phyloP scores from a whole-genome alignment of 257 asterid genomes.

The Nicotiana otophora region DNA sequence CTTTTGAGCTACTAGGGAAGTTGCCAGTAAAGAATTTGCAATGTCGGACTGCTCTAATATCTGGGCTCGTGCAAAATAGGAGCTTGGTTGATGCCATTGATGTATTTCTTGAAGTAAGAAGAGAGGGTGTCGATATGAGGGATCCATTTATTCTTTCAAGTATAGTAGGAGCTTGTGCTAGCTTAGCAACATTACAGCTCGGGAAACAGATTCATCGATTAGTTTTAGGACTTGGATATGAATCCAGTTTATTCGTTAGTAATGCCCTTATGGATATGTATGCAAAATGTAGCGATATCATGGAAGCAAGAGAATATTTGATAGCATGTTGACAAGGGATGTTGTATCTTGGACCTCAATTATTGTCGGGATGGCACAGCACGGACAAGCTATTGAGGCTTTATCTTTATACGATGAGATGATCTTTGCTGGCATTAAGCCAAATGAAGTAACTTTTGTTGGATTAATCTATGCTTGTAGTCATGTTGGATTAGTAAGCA shows the following conservation, averaged over 20 bases:
- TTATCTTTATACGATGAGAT: constrained; percentile 50
- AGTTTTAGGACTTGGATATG: constrained; percentile 54
- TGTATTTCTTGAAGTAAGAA: constrained; percentile 50
- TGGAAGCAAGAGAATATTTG: constrained; percentile 47
- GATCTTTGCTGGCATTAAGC: constrained; percentile 48
- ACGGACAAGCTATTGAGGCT: constrained; percentile 60
- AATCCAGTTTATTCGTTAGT: constrained; percentile 33
- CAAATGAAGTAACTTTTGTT: constrained; percentile 72
- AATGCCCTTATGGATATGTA: constrained; percentile 77
- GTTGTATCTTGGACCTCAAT: constrained; percentile 84
- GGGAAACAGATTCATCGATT: constrained; percentile 77
- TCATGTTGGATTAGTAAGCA: constrained; percentile 63
- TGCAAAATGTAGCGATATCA: constrained; percentile 71
- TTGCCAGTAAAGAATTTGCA: constrained; percentile 39
- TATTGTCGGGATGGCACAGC: constrained; percentile 87
- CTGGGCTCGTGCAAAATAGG: constrained; percentile 66
- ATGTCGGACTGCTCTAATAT: constrained; percentile 66
- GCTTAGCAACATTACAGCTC: constrained; percentile 41
- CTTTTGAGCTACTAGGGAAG: constrained; percentile 29
- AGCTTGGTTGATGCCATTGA: constrained; percentile 38
- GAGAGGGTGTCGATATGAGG: constrained; percentile 38
- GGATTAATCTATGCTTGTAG: constrained; percentile 79
- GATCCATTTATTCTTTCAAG: constrained; percentile 59
- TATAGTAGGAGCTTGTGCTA: constrained; percentile 58
- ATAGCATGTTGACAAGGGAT: constrained; percentile 40